phyloP scores from a whole-genome alignment of 257 asterid genomes.

The Capsicum rhomboideum region DNA sequence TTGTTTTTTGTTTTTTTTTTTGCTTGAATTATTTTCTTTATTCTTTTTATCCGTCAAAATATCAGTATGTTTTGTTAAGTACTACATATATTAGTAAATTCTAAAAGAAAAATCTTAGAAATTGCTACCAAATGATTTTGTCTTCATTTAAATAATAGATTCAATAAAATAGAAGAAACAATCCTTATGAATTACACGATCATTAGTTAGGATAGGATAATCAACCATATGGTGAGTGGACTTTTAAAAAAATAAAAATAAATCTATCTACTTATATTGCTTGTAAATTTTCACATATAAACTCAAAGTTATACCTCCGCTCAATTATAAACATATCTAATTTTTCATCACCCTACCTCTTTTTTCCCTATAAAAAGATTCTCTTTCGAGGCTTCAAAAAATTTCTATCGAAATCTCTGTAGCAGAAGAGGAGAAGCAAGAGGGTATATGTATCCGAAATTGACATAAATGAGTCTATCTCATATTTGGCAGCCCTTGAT shows the following conservation, averaged over 20 bases:
- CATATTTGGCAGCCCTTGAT: no score
- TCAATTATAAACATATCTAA: background rate
- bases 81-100: background rate
- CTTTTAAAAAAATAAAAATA: background rate
- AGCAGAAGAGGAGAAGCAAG: no score
- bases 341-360: background rate
- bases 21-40: background rate
- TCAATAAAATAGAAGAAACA: background rate
- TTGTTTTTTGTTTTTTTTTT: background rate
- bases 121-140: background rate
- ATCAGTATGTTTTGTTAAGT: background rate
- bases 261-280: background rate
- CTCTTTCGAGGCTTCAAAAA: no score
- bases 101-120: background rate
- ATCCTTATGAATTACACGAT: background rate
- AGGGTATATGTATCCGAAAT: no score
- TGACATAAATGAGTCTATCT: no score
- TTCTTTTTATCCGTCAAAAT: background rate
- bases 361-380: background rate
- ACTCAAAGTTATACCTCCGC: background rate
- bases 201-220: background rate
- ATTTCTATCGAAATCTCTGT: no score
- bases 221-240: background rate
- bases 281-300: background rate
- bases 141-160: background rate